Percentiles rank a stretch among this genome's conserved stretches.
Conservation (phyloP, 208 protist species). For the Acanthamoeba quina region DNA sequence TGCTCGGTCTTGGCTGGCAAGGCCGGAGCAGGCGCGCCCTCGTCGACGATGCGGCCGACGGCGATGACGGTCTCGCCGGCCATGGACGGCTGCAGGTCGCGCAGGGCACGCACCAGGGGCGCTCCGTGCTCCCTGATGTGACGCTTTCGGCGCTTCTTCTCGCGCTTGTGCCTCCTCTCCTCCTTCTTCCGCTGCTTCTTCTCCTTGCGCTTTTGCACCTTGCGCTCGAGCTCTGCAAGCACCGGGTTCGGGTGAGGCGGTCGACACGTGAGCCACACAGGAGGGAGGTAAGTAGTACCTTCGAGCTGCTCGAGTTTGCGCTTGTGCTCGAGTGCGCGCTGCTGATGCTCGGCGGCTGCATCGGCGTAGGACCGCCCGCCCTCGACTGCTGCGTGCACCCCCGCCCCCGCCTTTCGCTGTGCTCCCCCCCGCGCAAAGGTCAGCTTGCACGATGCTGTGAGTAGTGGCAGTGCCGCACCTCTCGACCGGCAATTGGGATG, state of each 20-base stretch:
- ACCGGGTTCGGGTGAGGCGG: neutral
- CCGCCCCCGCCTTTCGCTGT: no score
- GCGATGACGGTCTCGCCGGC: slow-evolving; percentile 1
- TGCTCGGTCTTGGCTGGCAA: neutral
- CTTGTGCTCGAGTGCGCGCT: slow-evolving; percentile 1
- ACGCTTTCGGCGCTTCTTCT: neutral
- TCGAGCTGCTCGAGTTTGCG: neutral
- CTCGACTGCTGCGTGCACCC: neutral
- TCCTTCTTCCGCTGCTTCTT: slow-evolving; percentile 40
- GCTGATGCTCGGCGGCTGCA: neutral
- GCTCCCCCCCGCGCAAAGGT: neutral
- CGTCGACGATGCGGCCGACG: slow-evolving; percentile 9
- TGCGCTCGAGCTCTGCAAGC: slow-evolving; percentile 19
- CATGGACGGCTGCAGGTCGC: neutral
- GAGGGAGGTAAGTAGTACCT: neutral
- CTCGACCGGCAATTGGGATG: neutral
- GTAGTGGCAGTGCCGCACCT: neutral
- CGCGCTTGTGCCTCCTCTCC: neutral
- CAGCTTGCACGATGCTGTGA: neutral
- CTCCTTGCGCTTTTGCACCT: neutral
- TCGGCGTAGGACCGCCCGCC: neutral
- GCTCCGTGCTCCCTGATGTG: slow-evolving; percentile 28
- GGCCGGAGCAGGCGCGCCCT: neutral
- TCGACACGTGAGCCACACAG: neutral
- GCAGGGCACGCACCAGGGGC: neutral